Conservation (phyloP, 2,329 filamentous ascomycete genomes). For the Tolypocladium tropicale region DNA sequence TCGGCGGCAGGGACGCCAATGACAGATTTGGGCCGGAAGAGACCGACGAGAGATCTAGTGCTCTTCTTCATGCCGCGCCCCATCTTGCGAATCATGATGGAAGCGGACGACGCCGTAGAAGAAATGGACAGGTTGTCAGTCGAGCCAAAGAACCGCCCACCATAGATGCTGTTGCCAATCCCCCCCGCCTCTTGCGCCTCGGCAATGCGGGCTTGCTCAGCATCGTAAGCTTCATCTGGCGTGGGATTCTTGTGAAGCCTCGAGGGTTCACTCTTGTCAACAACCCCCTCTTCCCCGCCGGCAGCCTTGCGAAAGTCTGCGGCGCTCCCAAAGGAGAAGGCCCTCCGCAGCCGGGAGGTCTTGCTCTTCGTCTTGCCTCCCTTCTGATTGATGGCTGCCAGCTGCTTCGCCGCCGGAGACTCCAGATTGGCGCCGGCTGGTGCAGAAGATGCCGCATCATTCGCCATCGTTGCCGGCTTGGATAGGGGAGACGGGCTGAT, state of each 20-base stretch:
- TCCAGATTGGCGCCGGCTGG: conserved; percentile 27
- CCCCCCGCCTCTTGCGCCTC: conserved; percentile 86
- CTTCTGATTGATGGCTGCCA: conserved; percentile 79
- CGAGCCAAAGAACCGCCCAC: conserved; percentile 78
- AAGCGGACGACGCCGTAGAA: conserved; percentile 80
- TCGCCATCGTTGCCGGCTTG: conserved; percentile 54
- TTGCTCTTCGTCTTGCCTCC: conserved; percentile 72
- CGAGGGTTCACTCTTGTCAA: conserved; percentile 25
- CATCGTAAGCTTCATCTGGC: conserved; percentile 59
- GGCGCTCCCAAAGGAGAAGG: conserved; percentile 94
- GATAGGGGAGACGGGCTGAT: conserved; percentile 65
- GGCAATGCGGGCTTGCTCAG: conserved; percentile 85
- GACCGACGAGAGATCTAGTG: conserved; percentile 77
- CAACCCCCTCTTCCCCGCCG: conserved; percentile 43
- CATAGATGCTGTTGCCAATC: conserved; percentile 89
- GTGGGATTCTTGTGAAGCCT: conserved; percentile 58
- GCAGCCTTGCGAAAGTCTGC: conserved; percentile 76
- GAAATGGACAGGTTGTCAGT: conserved; percentile 92
- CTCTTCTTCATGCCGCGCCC: conserved; percentile 96
- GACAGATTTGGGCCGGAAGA: conserved; percentile 91
- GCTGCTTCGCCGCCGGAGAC: conserved; percentile 72
- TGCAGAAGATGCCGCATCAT: conserved; percentile 29
- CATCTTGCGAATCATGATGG: conserved; percentile 97
- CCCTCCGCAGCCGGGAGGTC: conserved; percentile 73
- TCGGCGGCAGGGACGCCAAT: conserved; percentile 69